A percentile compares a stretch with the other conserved stretches of the same genome.
These are phyloP conservation scores for Elsinoe batatas DNA, from an alignment of 2,329 filamentous ascomycete species.

Conservation along the genomic window DNA sequence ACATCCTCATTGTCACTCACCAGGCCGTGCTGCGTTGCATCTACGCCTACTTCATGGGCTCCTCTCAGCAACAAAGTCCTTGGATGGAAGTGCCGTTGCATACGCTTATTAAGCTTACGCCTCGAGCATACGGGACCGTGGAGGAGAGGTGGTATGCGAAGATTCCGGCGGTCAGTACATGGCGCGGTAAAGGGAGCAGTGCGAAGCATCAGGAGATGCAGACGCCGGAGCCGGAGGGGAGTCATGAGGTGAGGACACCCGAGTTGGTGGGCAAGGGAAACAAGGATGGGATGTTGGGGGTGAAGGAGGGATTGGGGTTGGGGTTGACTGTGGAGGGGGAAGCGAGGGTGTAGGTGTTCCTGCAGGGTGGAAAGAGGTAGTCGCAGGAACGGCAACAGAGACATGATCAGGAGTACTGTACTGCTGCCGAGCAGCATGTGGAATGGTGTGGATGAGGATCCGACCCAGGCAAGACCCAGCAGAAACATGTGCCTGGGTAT, in stretches of 20 bases:
- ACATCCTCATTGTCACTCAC: slow-evolving; percentile 96
- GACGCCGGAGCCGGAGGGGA: slow-evolving; percentile 7
- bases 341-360: not conserved
- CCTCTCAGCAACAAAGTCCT: slow-evolving; percentile 80
- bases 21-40: slow-evolving; percentile 95
- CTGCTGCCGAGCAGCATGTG: not conserved
- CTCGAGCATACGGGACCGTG: slow-evolving; percentile 84
- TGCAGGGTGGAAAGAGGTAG: too few relatives aligned
- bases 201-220: slow-evolving; percentile 62
- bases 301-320: not conserved
- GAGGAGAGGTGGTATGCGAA: slow-evolving; percentile 81
- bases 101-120: slow-evolving; percentile 91
- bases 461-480: not conserved
- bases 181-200: slow-evolving; percentile 84
- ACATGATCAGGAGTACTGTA: not conserved
- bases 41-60: slow-evolving; percentile 98
- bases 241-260: slow-evolving; percentile 10
- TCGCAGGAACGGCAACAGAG: too few relatives aligned
- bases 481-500: not conserved
- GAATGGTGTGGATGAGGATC: not conserved
- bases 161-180: slow-evolving; percentile 93
- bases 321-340: slow-evolving; percentile 4
- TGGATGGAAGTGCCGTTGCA: slow-evolving; percentile 99
- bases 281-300: not conserved
- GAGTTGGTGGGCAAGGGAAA: not conserved